phyloP scores from a whole-genome alignment of 768 basidiomycete species.

The Lactarius evosmus region DNA sequence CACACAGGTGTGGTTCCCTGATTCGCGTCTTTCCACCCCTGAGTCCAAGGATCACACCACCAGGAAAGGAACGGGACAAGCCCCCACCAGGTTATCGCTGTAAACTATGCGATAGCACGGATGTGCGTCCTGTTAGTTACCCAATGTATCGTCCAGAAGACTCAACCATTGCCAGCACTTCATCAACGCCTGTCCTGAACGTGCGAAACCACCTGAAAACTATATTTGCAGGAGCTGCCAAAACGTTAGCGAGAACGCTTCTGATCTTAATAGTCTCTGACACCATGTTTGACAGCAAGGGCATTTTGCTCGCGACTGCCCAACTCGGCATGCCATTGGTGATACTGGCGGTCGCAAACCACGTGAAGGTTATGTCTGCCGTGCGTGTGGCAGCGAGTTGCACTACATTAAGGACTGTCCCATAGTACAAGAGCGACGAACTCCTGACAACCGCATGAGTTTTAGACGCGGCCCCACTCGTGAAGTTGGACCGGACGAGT shows the following conservation, averaged over 20 bases:
- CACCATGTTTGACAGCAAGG: slow-evolving; percentile 50
- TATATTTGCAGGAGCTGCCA: slow-evolving; percentile 88
- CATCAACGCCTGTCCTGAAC: slow-evolving; percentile 71
- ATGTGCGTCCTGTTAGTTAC: slow-evolving; percentile 43
- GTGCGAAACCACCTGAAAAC: slow-evolving; percentile 71
- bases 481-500: slow-evolving; percentile 86
- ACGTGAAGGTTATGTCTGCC: slow-evolving; percentile 82
- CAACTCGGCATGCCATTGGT: slow-evolving; percentile 69
- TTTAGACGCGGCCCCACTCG: slow-evolving; percentile 58
- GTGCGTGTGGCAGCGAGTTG: slow-evolving; percentile 82
- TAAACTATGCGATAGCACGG: slow-evolving; percentile 68
- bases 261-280: slow-evolving; percentile 12
- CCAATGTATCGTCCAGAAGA: background rate
- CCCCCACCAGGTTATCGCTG: slow-evolving; percentile 76
- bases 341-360: slow-evolving; percentile 85
- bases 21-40: background rate
- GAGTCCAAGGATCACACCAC: slow-evolving; percentile 1
- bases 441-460: slow-evolving; percentile 34
- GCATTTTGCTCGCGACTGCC: slow-evolving; percentile 88
- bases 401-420: slow-evolving; percentile 91
- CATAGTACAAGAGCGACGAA: slow-evolving; percentile 52
- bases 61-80: slow-evolving; percentile 46
- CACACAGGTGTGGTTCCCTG: slow-evolving; percentile 46
- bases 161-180: slow-evolving; percentile 53
- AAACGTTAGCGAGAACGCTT: slow-evolving; percentile 43